Base-by-base conservation (phyloP, 805 yeast genomes). In the Metschnikowia bowlesiae region DNA sequence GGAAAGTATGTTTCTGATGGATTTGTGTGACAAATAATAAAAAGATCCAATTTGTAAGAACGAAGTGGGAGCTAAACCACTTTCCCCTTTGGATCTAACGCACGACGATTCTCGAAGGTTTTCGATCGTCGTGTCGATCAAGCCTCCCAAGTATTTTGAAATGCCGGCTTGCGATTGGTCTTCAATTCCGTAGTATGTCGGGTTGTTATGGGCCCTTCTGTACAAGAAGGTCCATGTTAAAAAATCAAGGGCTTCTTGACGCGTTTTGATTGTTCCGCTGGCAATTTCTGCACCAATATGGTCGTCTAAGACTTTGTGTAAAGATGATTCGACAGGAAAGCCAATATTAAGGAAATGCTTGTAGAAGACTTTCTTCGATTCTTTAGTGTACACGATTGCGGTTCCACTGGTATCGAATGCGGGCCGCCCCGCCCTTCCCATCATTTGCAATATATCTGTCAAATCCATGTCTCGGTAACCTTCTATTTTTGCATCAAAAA, bases 21-120 rank as follows among this genome's bases (percentile, higher is more conserved):
- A 91, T 65, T 82, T 82, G 67, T 94, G 98, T 1, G 97, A 89
- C 60, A 94, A 75, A 71, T 94, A 94, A 68, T 94, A 94, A 69
- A 87, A 94, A 1, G 97, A 89, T 1, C 96, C 80, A 38, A 94
- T 88, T 54, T 83, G 80, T 68, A 94, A 75, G 64, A 83, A 90
- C 16, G 96, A 89, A 0, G 98, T 90, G 7, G 96, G 78, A 33
- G 83, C 60, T 28, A 72, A 67, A 46, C 73, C 75, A 43, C 77
- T 78, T 18, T 75, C 76, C 1, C 82, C 80, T 11, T 67, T 63
- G 3, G 74, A 47, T 4, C 67, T 59, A 8, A 90, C 78, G 75
- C 97, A 91, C 55, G 78, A 79, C 0, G 97, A 88, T 49, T 82
- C 85, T 30, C 71, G 73, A 54, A 94, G 76, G 56, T 84, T 85